Base-by-base conservation (phyloP, 2,329 filamentous ascomycete species). In the Sporothrix brunneoviolacea region DNA sequence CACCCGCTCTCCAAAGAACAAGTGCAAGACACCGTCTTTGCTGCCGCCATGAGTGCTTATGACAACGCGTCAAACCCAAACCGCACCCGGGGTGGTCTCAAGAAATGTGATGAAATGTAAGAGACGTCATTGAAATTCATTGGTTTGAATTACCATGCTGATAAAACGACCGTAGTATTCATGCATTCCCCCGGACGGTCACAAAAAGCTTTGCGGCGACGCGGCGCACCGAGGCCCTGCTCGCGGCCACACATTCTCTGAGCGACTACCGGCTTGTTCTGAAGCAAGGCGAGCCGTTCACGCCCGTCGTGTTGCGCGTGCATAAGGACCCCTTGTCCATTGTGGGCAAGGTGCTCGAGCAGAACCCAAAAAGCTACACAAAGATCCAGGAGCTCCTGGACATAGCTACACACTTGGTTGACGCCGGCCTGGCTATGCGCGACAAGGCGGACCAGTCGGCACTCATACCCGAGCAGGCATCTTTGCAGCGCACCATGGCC, bases 21-120 rank as follows among this genome's bases (percentile, higher is more conserved):
- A 7, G 66, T 88, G 2, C 77, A 81, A 60, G 74, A 80, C 4
- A 79, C 80, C 1, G 70, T 89, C 8, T 69, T 86, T 37, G 72
- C 72, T 1, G 74, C 81, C 41, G 83, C 84, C 1, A 76, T 90
- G 69, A 74, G 78, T 48, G 78, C 84, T 4, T 93, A 90, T 61
- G 88, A 93, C 60, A 88, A 88, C 61, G 87, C 88, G 3, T 87
- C 84, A 19, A 93, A 93, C 60, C 85, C 86, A 1, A 90, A 91
- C 59, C 80, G 80, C 50, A 86, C 79, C 2, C 76, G 87, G 57
- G 88, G 88, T 15, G 84, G 84, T 0, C 74, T 93, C 60, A 88
- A 88, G 66, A 88, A 82, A 64, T 88, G 86, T 40, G 76, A 84
- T 57, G 84, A 89, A 44, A 85, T 88, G 84, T 86, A 68, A 66